phyloP scores from a whole-genome alignment of 2,329 filamentous ascomycete species.

The Mollisia scopiformis region DNA sequence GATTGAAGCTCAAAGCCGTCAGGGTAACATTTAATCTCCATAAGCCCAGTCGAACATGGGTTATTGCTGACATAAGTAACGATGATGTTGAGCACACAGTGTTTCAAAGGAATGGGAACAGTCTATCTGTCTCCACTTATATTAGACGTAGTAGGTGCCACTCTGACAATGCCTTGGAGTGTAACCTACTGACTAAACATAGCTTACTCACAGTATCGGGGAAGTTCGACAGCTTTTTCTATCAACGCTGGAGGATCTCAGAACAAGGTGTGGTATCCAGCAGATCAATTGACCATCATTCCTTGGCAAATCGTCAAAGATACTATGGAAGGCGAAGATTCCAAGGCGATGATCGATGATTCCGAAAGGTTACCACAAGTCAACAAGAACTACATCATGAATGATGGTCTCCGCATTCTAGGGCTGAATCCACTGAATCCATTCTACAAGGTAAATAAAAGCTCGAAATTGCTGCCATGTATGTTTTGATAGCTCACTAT shows the following conservation, averaged over 20 bases:
- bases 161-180: too few species aligned
- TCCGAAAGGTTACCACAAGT: neutral
- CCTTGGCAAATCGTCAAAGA: constrained; percentile 11
- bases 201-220: neutral
- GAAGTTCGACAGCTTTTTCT: neutral
- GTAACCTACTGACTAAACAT: too few species aligned
- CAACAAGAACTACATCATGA: neutral
- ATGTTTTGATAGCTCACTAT: too few species aligned
- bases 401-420: neutral
- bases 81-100: neutral
- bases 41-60: neutral
- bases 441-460: neutral
- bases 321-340: neutral
- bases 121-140: neutral
- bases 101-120: neutral
- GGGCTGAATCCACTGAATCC: neutral
- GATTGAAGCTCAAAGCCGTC: neutral
- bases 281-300: constrained; percentile 6
- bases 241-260: constrained; percentile 5
- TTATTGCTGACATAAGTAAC: neutral
- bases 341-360: neutral
- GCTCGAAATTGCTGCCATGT: too few species aligned
- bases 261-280: constrained; percentile 12
- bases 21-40: neutral
- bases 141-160: too few species aligned